A percentile compares a stretch with the other conserved stretches of the same genome.
phyloP scores from a whole-genome alignment of 495 filamentous ascomycete species.

The Jackrogersella minutella region DNA sequence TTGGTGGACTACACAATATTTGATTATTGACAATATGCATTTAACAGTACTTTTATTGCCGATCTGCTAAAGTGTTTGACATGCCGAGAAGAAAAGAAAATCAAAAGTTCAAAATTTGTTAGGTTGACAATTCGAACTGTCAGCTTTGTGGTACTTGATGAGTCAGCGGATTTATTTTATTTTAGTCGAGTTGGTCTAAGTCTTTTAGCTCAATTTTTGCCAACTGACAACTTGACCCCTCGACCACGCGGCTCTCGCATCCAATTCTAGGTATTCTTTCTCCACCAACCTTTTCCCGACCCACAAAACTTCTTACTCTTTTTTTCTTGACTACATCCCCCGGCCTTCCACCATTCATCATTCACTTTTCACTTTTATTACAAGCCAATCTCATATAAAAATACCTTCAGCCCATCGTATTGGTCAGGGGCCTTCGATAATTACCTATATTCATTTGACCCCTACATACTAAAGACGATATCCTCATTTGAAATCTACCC shows the following conservation, averaged over 20 bases:
- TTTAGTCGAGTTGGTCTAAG: slow-evolving; percentile 10
- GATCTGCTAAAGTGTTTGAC: background rate
- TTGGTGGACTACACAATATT: background rate
- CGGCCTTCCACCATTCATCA: slow-evolving; percentile 7
- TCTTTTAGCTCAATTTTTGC: slow-evolving; percentile 5
- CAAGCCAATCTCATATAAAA: slow-evolving; percentile 19
- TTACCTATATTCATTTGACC: background rate
- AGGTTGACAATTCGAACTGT: slow-evolving; percentile 11
- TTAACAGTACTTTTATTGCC: background rate
- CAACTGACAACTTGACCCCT: slow-evolving; percentile 9
- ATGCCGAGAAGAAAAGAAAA: background rate
- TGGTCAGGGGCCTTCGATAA: background rate
- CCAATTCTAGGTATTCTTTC: background rate
- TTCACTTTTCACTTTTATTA: slow-evolving; percentile 13
- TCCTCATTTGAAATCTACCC: background rate
- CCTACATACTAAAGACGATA: background rate
- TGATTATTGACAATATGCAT: background rate
- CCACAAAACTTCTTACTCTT: slow-evolving; percentile 20
- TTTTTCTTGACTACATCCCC: slow-evolving; percentile 35
- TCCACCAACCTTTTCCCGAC: slow-evolving; percentile 7
- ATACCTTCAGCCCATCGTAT: slow-evolving; percentile 10
- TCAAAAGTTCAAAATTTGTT: background rate
- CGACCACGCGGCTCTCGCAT: slow-evolving; percentile 17
- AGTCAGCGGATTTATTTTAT: slow-evolving; percentile 25
- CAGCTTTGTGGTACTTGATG: slow-evolving; percentile 6